Evolutionary conservation across 2,329 filamentous ascomycete genomes (phyloP).

Genomic region (Rutstroemia sydowiana): DNA sequence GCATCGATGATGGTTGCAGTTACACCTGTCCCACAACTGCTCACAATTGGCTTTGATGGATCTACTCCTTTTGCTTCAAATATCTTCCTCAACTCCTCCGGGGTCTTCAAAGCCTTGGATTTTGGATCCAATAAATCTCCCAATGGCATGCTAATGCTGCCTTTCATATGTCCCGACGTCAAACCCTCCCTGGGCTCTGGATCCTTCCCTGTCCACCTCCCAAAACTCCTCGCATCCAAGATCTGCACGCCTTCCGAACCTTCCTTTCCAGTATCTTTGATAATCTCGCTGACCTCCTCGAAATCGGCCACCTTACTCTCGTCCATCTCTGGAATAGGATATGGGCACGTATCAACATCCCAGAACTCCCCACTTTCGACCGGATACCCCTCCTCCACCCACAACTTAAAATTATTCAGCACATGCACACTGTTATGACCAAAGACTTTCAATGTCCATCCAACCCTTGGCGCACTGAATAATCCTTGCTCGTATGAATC

Average conservation of each 20-base stretch:
- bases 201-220: slow-evolving; percentile 73
- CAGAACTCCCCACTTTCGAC: slow-evolving; percentile 73
- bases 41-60: slow-evolving; percentile 72
- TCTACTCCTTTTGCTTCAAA: slow-evolving; percentile 78
- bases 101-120: slow-evolving; percentile 71
- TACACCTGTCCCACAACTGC: slow-evolving; percentile 87
- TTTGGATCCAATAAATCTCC: slow-evolving; percentile 71
- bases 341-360: slow-evolving; percentile 56
- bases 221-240: slow-evolving; percentile 74
- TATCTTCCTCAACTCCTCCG: slow-evolving; percentile 63
- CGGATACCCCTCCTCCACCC: slow-evolving; percentile 76
- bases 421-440: slow-evolving; percentile 84
- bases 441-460: slow-evolving; percentile 87
- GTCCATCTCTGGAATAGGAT: slow-evolving; percentile 54
- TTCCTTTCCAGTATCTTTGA: slow-evolving; percentile 70
- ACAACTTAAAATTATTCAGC: slow-evolving; percentile 92
- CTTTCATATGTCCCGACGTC: slow-evolving; percentile 85
- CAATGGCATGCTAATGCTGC: slow-evolving; percentile 77
- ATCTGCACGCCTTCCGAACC: slow-evolving; percentile 79
- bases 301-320: slow-evolving; percentile 65
- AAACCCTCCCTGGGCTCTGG: slow-evolving; percentile 83
- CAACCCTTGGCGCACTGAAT: slow-evolving; percentile 87
- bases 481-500: slow-evolving; percentile 87
- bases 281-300: slow-evolving; percentile 74
- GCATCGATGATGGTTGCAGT: slow-evolving; percentile 88